phyloP scores from a whole-genome alignment of 2,329 filamentous ascomycete species.

The Trichothecium roseum region DNA sequence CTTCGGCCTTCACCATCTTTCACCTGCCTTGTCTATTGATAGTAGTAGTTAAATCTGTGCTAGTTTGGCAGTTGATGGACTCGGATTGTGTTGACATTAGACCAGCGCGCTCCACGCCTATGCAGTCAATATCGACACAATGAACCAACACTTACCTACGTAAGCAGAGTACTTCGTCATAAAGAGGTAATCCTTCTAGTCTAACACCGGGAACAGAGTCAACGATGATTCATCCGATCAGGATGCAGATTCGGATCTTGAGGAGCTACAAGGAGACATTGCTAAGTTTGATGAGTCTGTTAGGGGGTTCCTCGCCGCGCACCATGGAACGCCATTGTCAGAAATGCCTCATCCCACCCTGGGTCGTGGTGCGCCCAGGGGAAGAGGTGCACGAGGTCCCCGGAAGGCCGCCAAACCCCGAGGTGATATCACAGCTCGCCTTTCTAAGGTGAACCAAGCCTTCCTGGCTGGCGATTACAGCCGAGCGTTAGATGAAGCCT shows the following conservation, averaged over 20 bases:
- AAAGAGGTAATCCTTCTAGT: no score
- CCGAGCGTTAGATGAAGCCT: constrained; percentile 45
- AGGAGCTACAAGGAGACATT: constrained; percentile 32
- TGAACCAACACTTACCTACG: no score
- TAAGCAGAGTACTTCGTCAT: no score
- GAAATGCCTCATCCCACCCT: no score
- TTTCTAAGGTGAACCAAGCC: constrained; percentile 56
- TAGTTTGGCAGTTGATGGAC: no score
- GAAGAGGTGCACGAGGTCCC: constrained; percentile 30
- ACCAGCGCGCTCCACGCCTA: no score
- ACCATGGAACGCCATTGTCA: constrained; percentile 14
- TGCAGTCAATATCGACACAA: no score
- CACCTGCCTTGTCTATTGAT: no score
- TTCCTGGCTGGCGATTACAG: constrained; percentile 54
- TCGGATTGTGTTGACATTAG: no score
- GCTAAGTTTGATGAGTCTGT: constrained; percentile 31
- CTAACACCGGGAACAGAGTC: not conserved
- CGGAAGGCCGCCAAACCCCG: constrained; percentile 57
- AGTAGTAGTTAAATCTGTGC: no score
- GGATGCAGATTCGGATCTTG: constrained; percentile 33
- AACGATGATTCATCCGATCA: constrained; percentile 17
- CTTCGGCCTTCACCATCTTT: no score
- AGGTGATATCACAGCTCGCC: constrained; percentile 58
- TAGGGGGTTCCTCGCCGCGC: constrained; percentile 26
- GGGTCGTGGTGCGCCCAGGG: constrained; percentile 13